A percentile compares a stretch with the other conserved stretches of the same genome.
Evolutionary conservation across 2,329 filamentous ascomycete species (phyloP).

Genomic region (Phialophora macrospora): DNA sequence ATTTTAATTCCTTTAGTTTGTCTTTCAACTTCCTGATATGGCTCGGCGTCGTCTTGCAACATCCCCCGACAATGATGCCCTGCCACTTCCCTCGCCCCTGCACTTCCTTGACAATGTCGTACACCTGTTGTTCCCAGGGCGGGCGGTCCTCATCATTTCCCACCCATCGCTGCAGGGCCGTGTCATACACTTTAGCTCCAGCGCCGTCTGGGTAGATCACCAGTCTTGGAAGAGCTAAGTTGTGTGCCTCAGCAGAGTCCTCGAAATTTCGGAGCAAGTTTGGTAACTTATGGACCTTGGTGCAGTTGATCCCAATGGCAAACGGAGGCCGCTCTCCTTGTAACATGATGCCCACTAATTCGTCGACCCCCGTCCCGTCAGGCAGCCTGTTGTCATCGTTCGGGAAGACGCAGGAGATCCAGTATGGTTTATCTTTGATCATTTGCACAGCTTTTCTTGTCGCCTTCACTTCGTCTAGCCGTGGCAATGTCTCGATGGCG

Average conservation of each 20-base stretch:
- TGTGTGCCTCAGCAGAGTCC: constrained; percentile 48
- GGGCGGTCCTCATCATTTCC: constrained; percentile 21
- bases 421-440: constrained; percentile 54
- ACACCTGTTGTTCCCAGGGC: constrained; percentile 44
- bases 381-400: constrained; percentile 59
- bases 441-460: constrained; percentile 55
- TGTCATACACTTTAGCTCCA: constrained; percentile 70
- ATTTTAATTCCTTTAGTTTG: constrained; percentile 19
- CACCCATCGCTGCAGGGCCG: constrained; percentile 65
- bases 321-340: constrained; percentile 51
- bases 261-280: constrained; percentile 41
- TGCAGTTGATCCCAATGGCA: constrained; percentile 72
- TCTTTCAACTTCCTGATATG: constrained; percentile 44
- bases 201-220: constrained; percentile 73
- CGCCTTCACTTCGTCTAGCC: constrained; percentile 65
- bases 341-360: constrained; percentile 51
- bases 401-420: constrained; percentile 69
- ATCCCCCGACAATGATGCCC: constrained; percentile 51
- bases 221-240: constrained; percentile 54
- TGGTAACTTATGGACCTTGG: constrained; percentile 45
- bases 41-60: constrained; percentile 52
- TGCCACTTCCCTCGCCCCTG: constrained; percentile 32
- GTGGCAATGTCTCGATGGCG: constrained; percentile 69
- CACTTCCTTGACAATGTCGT: constrained; percentile 40
- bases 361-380: constrained; percentile 58